phyloP scores from a whole-genome alignment of 73 alveolate species.

The Paramecium sexaurelia region DNA sequence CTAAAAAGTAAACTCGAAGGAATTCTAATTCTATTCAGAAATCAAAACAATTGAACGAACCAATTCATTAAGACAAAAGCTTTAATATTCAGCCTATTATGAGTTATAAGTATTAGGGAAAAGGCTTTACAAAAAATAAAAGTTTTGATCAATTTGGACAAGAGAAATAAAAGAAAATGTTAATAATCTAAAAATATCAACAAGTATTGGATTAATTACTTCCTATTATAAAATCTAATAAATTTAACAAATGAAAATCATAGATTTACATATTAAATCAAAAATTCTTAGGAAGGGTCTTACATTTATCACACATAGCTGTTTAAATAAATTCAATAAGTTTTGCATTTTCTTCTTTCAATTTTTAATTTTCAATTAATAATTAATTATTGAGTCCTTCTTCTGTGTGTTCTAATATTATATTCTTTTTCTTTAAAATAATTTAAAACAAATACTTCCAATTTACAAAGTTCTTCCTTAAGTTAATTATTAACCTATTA shows the following conservation, averaged over 20 bases:
- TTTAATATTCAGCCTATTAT: background rate
- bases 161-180: background rate
- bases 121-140: background rate
- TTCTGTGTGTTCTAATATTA: background rate
- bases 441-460: background rate
- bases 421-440: background rate
- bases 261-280: background rate
- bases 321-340: background rate
- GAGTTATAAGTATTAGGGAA: background rate
- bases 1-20: background rate
- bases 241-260: background rate
- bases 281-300: background rate
- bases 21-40: background rate
- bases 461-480: background rate
- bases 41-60: background rate
- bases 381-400: background rate
- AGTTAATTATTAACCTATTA: background rate
- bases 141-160: background rate
- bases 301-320: background rate
- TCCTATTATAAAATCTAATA: background rate
- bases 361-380: background rate
- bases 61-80: background rate
- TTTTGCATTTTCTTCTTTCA: background rate
- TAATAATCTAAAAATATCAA: background rate
- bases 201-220: background rate